Percentiles rank a stretch among this genome's conserved stretches.
These are phyloP conservation scores for Fusarium temperatum DNA, from an alignment of 2,329 filamentous ascomycete genomes.

Conservation along the genomic window DNA sequence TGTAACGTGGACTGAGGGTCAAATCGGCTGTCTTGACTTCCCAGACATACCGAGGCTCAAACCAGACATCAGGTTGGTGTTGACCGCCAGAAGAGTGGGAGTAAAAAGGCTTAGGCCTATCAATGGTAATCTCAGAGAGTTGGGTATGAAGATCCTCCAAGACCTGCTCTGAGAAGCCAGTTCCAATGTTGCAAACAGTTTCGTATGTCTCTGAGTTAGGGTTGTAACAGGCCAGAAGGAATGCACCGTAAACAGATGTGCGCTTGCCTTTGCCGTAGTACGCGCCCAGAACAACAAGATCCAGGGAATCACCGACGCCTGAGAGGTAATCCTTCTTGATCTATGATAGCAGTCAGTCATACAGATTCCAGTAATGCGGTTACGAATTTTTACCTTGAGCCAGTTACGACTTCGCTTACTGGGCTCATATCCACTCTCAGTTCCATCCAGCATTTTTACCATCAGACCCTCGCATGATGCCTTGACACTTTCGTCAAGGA, in stretches of 20 bases:
- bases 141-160: constrained; percentile 86
- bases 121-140: constrained; percentile 82
- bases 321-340: constrained; percentile 98
- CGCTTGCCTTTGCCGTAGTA: constrained; percentile 96
- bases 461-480: constrained; percentile 96
- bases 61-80: constrained; percentile 98
- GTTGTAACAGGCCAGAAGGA: constrained; percentile 95
- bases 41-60: constrained; percentile 94
- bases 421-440: constrained; percentile 93
- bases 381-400: constrained; percentile 76
- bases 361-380: constrained; percentile 63
- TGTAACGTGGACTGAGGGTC: constrained; percentile 90
- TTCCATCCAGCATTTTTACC: constrained; percentile 98
- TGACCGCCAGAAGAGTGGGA: constrained; percentile 83
- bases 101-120: constrained; percentile 94
- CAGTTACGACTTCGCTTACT: constrained; percentile 97
- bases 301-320: constrained; percentile 92
- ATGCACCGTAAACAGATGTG: constrained; percentile 94
- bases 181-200: constrained; percentile 98
- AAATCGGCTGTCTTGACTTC: constrained; percentile 97
- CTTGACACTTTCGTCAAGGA: constrained; percentile 94
- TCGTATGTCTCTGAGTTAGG: constrained; percentile 82
- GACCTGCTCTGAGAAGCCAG: constrained; percentile 92
- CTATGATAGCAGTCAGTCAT: constrained; percentile 52
- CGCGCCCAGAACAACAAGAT: constrained; percentile 93